Base-by-base conservation (phyloP, 257 asterid species). In the Sherardia arvensis region DNA sequence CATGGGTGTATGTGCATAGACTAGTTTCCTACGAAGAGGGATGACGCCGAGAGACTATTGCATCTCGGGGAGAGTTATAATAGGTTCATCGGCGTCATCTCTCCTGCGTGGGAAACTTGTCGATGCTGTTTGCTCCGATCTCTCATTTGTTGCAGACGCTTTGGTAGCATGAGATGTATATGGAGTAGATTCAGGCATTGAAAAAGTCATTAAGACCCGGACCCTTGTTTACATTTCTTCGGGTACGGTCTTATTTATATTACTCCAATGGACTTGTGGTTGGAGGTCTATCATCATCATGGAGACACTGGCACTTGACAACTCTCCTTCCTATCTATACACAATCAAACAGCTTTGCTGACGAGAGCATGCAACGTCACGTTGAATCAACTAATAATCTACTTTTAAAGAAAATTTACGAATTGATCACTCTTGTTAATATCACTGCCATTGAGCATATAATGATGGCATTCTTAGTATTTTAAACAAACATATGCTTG, bases 61-160 rank as follows among this genome's bases (percentile, higher is more conserved):
- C n/a, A n/a, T n/a, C n/a, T n/a, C n/a, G n/a, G n/a, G n/a, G n/a
- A n/a, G n/a, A n/a, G n/a, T n/a, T n/a, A n/a, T n/a, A 45, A 36
- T 23, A 20, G 14, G 2, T 25, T 28, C 6, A 10, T n/a, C 64
- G 73, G 69, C 30, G 60, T 32, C 77, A 73, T 73, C 77, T 62
- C 73, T 62, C 77, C 77, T 67, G 73, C 77, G 69, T 30, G 15
- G 43, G 28, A 20, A 66, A 62, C 73, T 59, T 55, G 1, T 18
- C 32, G 1, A 22, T 73, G 66, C 27, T 43, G 6, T 10, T n/a
- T 27, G 27, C 54, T 65, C n/a, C n/a, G n/a, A n/a, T 66, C 54
- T 17, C 22, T 5, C 21, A 9, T 7, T 8, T n/a, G 1, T 49
- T 49, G n/a, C 11, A 3, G 51, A 43, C 51, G 49, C 49, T 49